Percentiles rank a stretch among this genome's conserved stretches.
Conservation (phyloP, 208 protist genomes). For the Novymonas esmeraldas region DNA sequence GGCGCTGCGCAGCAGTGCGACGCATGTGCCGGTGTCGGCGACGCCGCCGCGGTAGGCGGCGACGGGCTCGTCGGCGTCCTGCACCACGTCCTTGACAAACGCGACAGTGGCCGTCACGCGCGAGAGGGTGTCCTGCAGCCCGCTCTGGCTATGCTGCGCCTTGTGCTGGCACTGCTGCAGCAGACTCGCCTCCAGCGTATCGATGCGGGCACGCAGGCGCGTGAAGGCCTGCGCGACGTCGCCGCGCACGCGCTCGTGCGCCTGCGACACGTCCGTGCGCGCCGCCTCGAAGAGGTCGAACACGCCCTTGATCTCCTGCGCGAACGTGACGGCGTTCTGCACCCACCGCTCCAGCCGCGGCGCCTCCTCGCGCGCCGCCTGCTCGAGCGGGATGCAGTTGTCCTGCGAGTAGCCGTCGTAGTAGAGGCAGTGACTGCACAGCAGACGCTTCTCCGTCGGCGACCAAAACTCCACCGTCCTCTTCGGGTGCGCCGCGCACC, state of each 20-base stretch:
- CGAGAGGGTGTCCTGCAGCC: conserved; percentile 33
- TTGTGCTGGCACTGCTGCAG: conserved; percentile 36
- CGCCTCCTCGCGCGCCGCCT: conserved; percentile 50
- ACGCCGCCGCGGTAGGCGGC: conserved; percentile 39
- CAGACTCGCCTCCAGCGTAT: conserved; percentile 50
- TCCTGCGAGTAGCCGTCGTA: conserved; percentile 71
- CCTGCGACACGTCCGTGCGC: conserved; percentile 41
- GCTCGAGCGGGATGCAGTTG: conserved; percentile 67
- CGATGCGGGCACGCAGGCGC: conserved; percentile 39
- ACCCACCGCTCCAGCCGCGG: conserved; percentile 61
- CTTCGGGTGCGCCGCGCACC: conserved; percentile 49
- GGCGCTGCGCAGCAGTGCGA: conserved; percentile 44
- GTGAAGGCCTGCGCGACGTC: conserved; percentile 53
- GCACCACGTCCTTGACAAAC: conserved; percentile 44
- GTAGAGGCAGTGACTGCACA: conserved; percentile 83
- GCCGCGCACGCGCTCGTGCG: conserved; percentile 31
- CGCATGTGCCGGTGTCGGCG: conserved; percentile 33
- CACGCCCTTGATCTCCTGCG: conserved; percentile 59
- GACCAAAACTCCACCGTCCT: conserved; percentile 86
- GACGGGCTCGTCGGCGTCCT: conserved; percentile 45
- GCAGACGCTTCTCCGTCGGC: conserved; percentile 57
- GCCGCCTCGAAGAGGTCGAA: conserved; percentile 60
- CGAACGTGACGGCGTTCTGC: conserved; percentile 62
- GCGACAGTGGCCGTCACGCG: conserved; percentile 51
- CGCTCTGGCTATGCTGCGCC: conserved; percentile 28